Evolutionary conservation across 108 stramenopile species (phyloP), one percentile per base, ranked within the genome.

Genomic region (Mediolabrus comicus): DNA sequence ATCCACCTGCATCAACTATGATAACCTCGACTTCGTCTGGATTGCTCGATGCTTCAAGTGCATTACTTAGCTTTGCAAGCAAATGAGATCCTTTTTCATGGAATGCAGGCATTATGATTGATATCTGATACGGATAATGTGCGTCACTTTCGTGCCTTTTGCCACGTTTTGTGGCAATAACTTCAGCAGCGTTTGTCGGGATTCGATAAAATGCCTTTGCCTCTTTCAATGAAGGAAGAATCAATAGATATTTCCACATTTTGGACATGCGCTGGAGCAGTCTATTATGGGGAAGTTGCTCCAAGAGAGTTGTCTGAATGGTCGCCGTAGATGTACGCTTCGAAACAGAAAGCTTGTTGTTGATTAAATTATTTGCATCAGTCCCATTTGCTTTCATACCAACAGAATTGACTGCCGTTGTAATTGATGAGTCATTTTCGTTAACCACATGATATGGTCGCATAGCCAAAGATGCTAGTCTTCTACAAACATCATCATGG

Each of bases 81-180:
- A 81, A n/a, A 51, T 77, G 68, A 7, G 72, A 56, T 27, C 77
- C 81, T 32, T 66, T 41, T 71, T 87, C 87, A 10, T 52, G 49
- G 59, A 68, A 87, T 17, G 85, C 83, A 29, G 89, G 89, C 24
- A 90, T 24, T 46, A 90, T 85, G 32, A 90, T 34, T 16, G 89
- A 86, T 60, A 90, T 81, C 10, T 75, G 72, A 63, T 61, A 83
- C 2, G 71, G 28, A 41, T 67, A 61, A 34, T 51, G 1, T 10
- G 11, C 61, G 30, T 58, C 57, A 59, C 53, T 51, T 28, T 24
- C 17, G 19, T 28, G 65, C 10, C 32, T 53, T 13, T 41, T 62
- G 53, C 60, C 54, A 51, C 52, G 35, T 32, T 41, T 59, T 62
- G 38, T 61, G 2, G 59, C 46, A 8, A 49, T 1, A 22, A 49